Evolutionary conservation across 257 asterid species (phyloP).

Genomic region (Prunella vulgaris): DNA sequence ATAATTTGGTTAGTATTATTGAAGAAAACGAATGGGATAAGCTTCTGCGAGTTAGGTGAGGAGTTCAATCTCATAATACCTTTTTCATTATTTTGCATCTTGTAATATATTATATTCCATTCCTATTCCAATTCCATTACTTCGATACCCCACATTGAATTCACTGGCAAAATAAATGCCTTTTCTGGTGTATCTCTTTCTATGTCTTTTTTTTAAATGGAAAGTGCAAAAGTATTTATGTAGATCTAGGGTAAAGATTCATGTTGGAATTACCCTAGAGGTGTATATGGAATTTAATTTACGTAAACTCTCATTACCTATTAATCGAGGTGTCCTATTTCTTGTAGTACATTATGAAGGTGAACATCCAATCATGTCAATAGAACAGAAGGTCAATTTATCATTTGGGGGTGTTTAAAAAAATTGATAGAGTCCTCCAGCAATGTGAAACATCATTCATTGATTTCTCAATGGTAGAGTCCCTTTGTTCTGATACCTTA

Average conservation of each 20-base stretch:
- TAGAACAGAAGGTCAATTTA: background rate
- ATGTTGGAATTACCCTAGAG: background rate
- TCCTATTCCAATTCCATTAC: too few species aligned
- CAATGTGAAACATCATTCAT: background rate
- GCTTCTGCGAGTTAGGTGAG: constrained; percentile 89
- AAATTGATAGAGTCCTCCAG: background rate
- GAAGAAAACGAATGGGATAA: constrained; percentile 97
- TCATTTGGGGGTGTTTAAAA: background rate
- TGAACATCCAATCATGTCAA: background rate
- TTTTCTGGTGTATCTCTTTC: background rate
- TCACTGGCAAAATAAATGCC: background rate
- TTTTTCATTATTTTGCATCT: background rate
- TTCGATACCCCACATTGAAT: background rate
- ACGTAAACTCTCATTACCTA: background rate
- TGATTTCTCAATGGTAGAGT: background rate
- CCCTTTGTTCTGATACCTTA: background rate
- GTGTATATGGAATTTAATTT: background rate
- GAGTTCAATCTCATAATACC: constrained; percentile 7
- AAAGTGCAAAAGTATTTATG: background rate
- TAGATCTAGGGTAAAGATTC: background rate
- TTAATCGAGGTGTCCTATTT: background rate
- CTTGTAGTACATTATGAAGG: background rate
- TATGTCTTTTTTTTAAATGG: background rate
- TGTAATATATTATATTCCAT: background rate
- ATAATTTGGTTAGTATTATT: constrained; percentile 33